Evolutionary conservation across 345 rosid genomes (phyloP), one percentile per base, ranked within the genome.

Genomic region (Raphanus sativus): DNA sequence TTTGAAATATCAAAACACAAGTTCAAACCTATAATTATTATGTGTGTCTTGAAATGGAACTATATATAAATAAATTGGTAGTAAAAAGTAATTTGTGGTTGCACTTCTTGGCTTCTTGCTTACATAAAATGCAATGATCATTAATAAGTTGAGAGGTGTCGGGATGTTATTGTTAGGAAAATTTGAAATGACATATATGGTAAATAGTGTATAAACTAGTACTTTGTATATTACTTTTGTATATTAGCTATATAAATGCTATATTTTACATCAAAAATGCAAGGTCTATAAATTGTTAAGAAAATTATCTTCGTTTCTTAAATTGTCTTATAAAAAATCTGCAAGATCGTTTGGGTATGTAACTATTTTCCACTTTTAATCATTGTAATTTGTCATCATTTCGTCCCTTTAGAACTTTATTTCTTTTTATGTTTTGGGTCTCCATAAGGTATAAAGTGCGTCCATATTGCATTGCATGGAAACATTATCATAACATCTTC

Each of bases 391-490:
- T 74, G 71, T 79, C 75, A 79, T 79, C 82, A 79, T 74, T 79
- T 62, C 75, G 61, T 32, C 29, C 75, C 82, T 74, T 74, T 69
- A 62, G 61, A 79, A 69, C 82, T 79, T 74, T 79, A 54, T 74
- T 74, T 69, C 59, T 79, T 73, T 74, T 29, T 74, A 69, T 79
- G 75, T 79, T 74, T 79, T 79, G 82, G 71, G 79, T 74, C 82
- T 79, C 82, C 82, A 74, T 79, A 79, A 79, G 78, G 48, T 65
- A 15, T 69, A 79, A 79, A 79, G 82, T 73, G 82, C 82, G 82
- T 79, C 71, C 82, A 63, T 63, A 74, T 79, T 79, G 78, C 77
- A 73, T 73, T 78, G 81, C 81, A 78, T 78, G 81, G 77, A 78
- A 78, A 79, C 82, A 79, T 62, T 79, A 79, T 79, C 74, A 79